Base-by-base conservation (phyloP, 129 eudicot species). In the Flaveria linearis region DNA sequence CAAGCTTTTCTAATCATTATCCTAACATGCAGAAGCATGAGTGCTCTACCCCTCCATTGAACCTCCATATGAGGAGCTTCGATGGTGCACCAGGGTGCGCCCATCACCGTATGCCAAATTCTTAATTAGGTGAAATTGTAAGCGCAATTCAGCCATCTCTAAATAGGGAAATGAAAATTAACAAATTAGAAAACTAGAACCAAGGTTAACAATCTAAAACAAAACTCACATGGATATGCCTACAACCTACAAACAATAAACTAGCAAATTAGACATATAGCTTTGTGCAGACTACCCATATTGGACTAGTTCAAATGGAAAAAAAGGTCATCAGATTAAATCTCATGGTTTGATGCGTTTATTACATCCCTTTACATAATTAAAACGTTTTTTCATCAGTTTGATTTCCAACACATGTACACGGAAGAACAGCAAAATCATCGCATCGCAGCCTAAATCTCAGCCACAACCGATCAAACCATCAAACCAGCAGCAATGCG, bases 391-490 rank as follows among this genome's bases (percentile, higher is more conserved):
- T 16, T 51, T 71, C 36, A 56, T 51, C 39, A 39, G 26, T 17
- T 52, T 71, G 50, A 39, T 71, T 52, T 33, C 49, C 33, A 46
- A 71, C 28, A 10, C 15, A 71, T 51, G 25, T 28, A 16, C 25
- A 41, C 14, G 18, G 8, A 45, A 13, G 42, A 69, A 46, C 73
- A 69, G 22, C 58, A 33, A 16, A 22, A 69, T 46, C 72, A 16
- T 51, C 8, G 28, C 36, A 47, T 2, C 15, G 15, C 15, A 57
- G 15, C 74, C 74, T 69, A 69, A 69, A 46, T 69, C 16, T 23
- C 74, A 51, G 74, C 45, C 49, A 47, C 26, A 13, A 69, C 26
- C 71, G 1, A 61, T 60, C 14, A 25, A 74, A 26, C 71, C 49
- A n/a, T 6, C 11, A 74, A 25, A 39, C 9, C 41, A 50, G 23